Base-by-base conservation (phyloP, 2,329 filamentous ascomycete species). In the Aspergillus pseudotamarii region DNA sequence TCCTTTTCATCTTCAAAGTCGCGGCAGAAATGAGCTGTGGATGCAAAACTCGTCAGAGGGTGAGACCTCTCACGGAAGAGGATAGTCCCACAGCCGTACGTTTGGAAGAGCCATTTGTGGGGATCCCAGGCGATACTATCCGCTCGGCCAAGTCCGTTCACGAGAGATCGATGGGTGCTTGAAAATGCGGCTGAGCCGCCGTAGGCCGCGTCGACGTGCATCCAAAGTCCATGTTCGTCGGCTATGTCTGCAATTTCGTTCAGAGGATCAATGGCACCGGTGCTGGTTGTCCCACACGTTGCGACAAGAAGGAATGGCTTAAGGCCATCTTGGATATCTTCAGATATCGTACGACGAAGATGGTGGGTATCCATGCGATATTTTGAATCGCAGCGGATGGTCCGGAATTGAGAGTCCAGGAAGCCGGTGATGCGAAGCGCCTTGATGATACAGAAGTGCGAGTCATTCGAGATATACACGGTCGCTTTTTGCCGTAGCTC, bases 51-150 rank as follows among this genome's bases (percentile, higher is more conserved):
- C 16, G 63, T 38, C 11, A 46, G 32, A 6, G 69, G 61, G 4
- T 57, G 53, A 8, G 21, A 5, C 8, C 54, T 63, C n/a, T 72
- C 59, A 2, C 65, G 63, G 10, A 68, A 59, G 1, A 74, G 46
- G 12, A 69, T 59, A 21, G 69, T 63, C 4, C 72, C 69, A 53
- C 71, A 72, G 2, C 69, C 70, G 55, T 69, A 66, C 1, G 66
- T 71, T 48, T 71, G 69, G 21, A 72, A 70, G 0, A 72, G 57
- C 70, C 70, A 72, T 50, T 72, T 72, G 57, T 72, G 69, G 1
- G 65, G 66, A 50, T 72, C 69, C 70, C 70, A 72, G 8, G 70
- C 58, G 23, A 73, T 61, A 53, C 69, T 72, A 51, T 73, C 66
- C 9, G 61, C 70, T 10, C 51, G 55, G 2, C 53, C 65, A 2